A percentile compares a stretch with the other conserved stretches of the same genome.
Evolutionary conservation across 1,284 basidiomycete species (phyloP).

Genomic region (Sporisorium sorghi): DNA sequence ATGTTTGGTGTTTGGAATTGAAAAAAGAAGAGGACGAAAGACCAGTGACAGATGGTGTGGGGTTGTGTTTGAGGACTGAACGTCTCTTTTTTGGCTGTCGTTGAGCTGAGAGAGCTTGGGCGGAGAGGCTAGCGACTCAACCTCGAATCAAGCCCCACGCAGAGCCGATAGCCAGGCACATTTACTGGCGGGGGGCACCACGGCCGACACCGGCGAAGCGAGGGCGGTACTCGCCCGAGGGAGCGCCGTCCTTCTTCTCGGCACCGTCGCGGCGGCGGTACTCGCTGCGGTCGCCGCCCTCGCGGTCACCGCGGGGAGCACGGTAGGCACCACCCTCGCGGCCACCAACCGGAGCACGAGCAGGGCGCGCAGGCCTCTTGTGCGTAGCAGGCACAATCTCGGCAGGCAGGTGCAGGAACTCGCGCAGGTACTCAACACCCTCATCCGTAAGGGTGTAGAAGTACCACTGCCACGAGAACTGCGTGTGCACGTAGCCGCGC

Average conservation of each 20-base stretch:
- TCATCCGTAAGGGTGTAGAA: slow-evolving; percentile 70
- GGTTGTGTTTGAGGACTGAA: slow-evolving; percentile 17
- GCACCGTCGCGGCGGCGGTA: slow-evolving; percentile 65
- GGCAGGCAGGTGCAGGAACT: slow-evolving; percentile 69
- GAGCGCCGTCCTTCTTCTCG: slow-evolving; percentile 68
- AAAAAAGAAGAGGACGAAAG: slow-evolving; percentile 1
- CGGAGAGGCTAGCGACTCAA: background rate
- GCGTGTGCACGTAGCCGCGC: slow-evolving; percentile 95
- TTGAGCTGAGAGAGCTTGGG: background rate
- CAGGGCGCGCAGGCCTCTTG: slow-evolving; percentile 68
- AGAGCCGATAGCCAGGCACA: background rate
- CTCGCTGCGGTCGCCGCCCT: slow-evolving; percentile 65
- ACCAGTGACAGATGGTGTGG: slow-evolving; percentile 31
- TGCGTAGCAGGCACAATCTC: slow-evolving; percentile 69
- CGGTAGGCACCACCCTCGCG: slow-evolving; percentile 62
- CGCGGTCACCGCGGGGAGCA: slow-evolving; percentile 64
- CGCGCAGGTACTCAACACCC: slow-evolving; percentile 69
- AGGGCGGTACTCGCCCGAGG: slow-evolving; percentile 68
- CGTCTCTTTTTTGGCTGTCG: slow-evolving; percentile 17
- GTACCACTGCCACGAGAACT: slow-evolving; percentile 74
- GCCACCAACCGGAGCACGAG: slow-evolving; percentile 61
- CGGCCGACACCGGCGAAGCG: slow-evolving; percentile 67
- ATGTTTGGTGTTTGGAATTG: slow-evolving; percentile 7
- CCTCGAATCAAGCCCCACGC: no score
- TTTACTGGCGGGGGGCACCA: slow-evolving; percentile 66